Evolutionary conservation across 345 rosid species (phyloP), one percentile per base, ranked within the genome.

Genomic region (Gynandropsis gynandra): DNA sequence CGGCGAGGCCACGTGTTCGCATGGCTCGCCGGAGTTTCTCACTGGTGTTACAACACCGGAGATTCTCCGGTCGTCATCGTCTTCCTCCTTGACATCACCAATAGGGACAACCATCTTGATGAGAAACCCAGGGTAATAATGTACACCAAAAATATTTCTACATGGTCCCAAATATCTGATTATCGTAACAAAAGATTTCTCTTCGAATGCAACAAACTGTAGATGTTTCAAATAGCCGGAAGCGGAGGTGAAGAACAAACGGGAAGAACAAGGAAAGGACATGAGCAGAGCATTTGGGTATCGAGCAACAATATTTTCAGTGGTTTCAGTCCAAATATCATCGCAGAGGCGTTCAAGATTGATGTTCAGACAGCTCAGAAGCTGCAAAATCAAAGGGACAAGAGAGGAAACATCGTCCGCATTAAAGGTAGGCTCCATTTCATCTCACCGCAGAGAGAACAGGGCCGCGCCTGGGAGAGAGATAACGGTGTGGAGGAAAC

Each of bases 41-140:
- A 76, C 16, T 85, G 83, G 87, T 56, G 69, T 72, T 76, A 72
- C 67, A 82, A 82, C 52, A 79, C 79, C 5, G 89, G 80, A 33
- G 58, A 65, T 18, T 56, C 70, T 8, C 75, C 67, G 5, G 74
- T 76, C 12, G 18, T 82, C 11, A 62, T 69, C 4, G 69, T 85
- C n/a, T 10, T 49, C 9, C 72, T 81, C 59, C 59, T 75, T 20
- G 80, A 81, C 58, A 42, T 63, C 16, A 32, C 67, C 72, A 85
- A 74, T 64, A 47, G 11, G 16, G 67, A 49, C 56, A 80, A 85
- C 72, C 87, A 82, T 64, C 89, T 82, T 17, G 87, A 82, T 55
- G 29, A 20, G 42, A 18, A 20, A 38, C 83, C 87, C 1, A 71
- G 95, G 58, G 87, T 82, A 72, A 54, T 49, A 32, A n/a, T 16